Percentiles rank a stretch among this genome's conserved stretches.
Conservation (phyloP, 2,329 filamentous ascomycete species). For the Aspergillus fumigatiaffinis region DNA sequence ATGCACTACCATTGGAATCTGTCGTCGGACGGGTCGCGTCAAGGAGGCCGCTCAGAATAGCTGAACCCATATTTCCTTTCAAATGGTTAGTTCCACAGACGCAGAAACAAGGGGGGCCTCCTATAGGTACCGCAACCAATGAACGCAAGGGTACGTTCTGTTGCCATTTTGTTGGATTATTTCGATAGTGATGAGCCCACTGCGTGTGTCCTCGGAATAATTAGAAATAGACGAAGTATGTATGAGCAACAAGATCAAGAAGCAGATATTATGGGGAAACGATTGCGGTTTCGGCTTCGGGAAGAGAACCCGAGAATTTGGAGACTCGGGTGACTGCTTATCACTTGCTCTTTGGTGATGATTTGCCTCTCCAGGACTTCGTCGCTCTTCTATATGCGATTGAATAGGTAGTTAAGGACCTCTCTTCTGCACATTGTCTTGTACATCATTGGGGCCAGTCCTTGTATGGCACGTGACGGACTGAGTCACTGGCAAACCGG, state of each 20-base stretch:
- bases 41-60: slow-evolving; percentile 33
- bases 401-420: too few species aligned
- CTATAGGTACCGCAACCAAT: slow-evolving; percentile 15
- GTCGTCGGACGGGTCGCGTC: slow-evolving; percentile 18
- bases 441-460: too few species aligned
- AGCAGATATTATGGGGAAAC: background rate
- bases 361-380: too few species aligned
- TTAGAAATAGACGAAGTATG: background rate
- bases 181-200: background rate
- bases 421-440: too few species aligned
- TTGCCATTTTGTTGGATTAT: slow-evolving; percentile 2
- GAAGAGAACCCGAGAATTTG: background rate
- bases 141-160: slow-evolving; percentile 11
- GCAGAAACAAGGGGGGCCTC: background rate
- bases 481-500: too few species aligned
- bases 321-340: background rate
- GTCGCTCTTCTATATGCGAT: too few species aligned
- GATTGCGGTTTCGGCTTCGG: background rate
- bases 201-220: background rate
- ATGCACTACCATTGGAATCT: background rate
- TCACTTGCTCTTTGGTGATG: background rate
- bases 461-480: too few species aligned
- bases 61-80: slow-evolving; percentile 37
- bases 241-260: background rate
- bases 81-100: background rate